phyloP scores from a whole-genome alignment of 177 flowering plant species.

The Telopea speciosissima region DNA sequence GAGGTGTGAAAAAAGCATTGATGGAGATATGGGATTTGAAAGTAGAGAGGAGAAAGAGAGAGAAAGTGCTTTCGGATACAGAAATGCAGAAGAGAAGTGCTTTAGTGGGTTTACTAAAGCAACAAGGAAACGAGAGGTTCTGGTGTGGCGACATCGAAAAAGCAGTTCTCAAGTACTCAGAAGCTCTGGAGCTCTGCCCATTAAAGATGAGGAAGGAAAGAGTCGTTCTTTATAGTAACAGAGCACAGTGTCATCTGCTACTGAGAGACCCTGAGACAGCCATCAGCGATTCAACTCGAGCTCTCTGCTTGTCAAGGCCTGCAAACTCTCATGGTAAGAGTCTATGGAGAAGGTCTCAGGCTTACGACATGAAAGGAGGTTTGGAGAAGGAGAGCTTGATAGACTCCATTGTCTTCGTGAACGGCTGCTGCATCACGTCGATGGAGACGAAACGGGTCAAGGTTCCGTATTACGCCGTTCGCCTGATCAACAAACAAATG shows the following conservation, averaged over 20 bases:
- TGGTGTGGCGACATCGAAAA: constrained; percentile 43
- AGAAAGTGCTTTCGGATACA: constrained; percentile 28
- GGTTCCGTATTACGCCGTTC: constrained; percentile 55
- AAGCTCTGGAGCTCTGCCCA: constrained; percentile 57
- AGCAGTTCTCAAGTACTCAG: constrained; percentile 39
- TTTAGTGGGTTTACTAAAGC: constrained; percentile 31
- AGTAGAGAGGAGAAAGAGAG: constrained; percentile 38
- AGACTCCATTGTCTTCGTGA: constrained; percentile 63
- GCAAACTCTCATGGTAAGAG: constrained; percentile 57
- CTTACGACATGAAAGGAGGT: constrained; percentile 79
- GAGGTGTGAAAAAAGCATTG: constrained; percentile 18
- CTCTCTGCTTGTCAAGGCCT: constrained; percentile 45
- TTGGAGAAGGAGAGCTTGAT: constrained; percentile 70
- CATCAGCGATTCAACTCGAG: constrained; percentile 63
- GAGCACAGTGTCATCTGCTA: constrained; percentile 63
- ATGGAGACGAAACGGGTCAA: constrained; percentile 21
- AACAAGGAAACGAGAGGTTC: constrained; percentile 47
- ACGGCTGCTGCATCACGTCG: constrained; percentile 27
- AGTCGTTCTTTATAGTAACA: constrained; percentile 56
- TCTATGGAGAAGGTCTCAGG: constrained; percentile 81
- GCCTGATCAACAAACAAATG: constrained; percentile 75
- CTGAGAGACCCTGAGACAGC: constrained; percentile 38
- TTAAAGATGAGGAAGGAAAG: constrained; percentile 54
- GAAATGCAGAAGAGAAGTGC: constrained; percentile 32
- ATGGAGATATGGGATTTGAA: constrained; percentile 34